These are phyloP conservation scores for Aspergillus fructus DNA, from an alignment of 2,329 filamentous ascomycete genomes.

Conservation along the genomic window DNA sequence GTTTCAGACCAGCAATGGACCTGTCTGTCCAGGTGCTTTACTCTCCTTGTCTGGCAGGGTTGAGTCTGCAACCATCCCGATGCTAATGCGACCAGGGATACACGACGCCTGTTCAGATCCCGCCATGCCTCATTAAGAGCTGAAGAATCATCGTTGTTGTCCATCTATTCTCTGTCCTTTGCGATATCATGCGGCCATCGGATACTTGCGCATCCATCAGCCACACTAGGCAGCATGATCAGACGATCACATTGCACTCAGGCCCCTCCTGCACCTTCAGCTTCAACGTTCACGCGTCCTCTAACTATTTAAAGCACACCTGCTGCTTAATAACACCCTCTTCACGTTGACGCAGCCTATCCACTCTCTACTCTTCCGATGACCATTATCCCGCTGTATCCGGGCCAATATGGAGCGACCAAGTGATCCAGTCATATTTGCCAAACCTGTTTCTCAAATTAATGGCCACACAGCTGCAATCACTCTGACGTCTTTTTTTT, in stretches of 20 bases:
- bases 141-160: not conserved
- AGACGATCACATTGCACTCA: slow-evolving; percentile 6
- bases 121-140: not conserved
- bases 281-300: not conserved
- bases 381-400: too few relatives aligned
- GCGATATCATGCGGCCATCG: not conserved
- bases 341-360: not conserved
- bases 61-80: not conserved
- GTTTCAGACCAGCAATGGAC: not conserved
- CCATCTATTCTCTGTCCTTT: not conserved
- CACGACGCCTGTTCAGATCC: not conserved
- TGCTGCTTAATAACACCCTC: not conserved
- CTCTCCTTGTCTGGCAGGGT: too few relatives aligned
- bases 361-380: not conserved
- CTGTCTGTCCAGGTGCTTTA: not conserved
- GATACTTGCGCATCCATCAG: slow-evolving; percentile 4
- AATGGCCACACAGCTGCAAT: too few relatives aligned
- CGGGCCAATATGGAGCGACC: too few relatives aligned
- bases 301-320: not conserved
- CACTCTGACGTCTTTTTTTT: too few relatives aligned
- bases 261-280: slow-evolving; percentile 4
- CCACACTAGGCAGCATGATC: slow-evolving; percentile 9
- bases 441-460: too few relatives aligned
- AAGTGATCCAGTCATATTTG: not conserved
- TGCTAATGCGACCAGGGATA: not conserved